Conservation (phyloP, 306 rosid species). For the Quercus mongolica region DNA sequence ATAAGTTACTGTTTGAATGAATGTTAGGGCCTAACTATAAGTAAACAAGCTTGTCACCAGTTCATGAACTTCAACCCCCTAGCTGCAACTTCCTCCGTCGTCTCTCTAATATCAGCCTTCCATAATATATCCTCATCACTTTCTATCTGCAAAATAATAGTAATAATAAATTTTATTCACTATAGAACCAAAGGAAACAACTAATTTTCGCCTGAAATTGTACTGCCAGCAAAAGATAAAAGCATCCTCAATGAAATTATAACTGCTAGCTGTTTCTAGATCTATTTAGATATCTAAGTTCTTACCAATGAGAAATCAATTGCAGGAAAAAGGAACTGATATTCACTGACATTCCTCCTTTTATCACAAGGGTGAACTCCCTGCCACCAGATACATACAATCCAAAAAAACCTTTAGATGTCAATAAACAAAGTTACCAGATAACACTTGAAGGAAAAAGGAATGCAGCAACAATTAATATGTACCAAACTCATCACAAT, state of each 20-base stretch:
- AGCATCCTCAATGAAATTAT: constrained; percentile 26
- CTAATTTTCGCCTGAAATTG: constrained; percentile 3
- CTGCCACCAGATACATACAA: constrained; percentile 38
- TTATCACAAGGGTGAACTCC: constrained; percentile 93
- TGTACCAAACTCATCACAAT: not conserved
- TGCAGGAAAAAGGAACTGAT: constrained; percentile 74
- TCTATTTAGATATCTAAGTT: not conserved
- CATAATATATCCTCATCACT: constrained; percentile 71
- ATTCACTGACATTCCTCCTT: constrained; percentile 78
- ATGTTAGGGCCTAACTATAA: not conserved
- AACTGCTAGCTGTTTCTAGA: not conserved
- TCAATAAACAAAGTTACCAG: not conserved
- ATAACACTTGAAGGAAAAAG: not conserved
- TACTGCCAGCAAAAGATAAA: constrained; percentile 24
- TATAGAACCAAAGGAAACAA: constrained; percentile 23
- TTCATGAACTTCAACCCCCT: constrained; percentile 76
- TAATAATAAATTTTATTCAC: constrained; percentile 19
- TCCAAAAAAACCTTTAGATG: constrained; percentile 6
- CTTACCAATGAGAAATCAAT: constrained; percentile 82
- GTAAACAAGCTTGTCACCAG: constrained; percentile 47
- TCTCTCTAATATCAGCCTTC: constrained; percentile 78
- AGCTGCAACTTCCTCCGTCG: constrained; percentile 72
- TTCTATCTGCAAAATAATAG: constrained; percentile 59
- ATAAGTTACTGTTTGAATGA: not conserved
- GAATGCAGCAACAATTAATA: not conserved